phyloP scores from a whole-genome alignment of 192 early-diverging fungal species.

The Glomus cerebriforme region DNA sequence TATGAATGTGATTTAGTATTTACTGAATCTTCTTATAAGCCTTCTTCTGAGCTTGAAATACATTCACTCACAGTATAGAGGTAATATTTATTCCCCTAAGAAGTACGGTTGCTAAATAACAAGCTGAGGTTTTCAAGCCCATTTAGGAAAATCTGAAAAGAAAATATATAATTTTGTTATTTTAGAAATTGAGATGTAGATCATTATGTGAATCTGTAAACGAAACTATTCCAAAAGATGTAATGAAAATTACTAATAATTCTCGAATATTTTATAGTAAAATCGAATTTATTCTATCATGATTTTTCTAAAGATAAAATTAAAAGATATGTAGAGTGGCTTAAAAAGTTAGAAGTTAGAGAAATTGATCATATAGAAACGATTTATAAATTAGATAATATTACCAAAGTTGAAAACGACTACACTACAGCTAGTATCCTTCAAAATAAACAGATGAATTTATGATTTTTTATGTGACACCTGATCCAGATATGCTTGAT shows the following conservation, averaged over 20 bases:
- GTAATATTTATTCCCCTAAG: too few species aligned
- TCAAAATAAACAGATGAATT: constrained; percentile 43
- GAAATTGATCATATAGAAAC: constrained; percentile 70
- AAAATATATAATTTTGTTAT: too few species aligned
- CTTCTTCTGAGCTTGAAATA: too few species aligned
- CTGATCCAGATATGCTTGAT: constrained; percentile 38
- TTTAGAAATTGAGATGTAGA: constrained; percentile 56
- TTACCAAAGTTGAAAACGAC: constrained; percentile 46
- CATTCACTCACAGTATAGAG: too few species aligned
- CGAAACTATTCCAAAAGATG: constrained; percentile 57
- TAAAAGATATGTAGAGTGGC: constrained; percentile 52
- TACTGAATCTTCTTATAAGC: too few species aligned
- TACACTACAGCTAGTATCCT: constrained; percentile 63
- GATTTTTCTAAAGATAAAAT: constrained; percentile 53
- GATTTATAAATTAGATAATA: constrained; percentile 43
- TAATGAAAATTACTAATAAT: constrained; percentile 41
- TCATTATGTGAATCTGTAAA: constrained; percentile 68
- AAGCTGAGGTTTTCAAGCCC: too few species aligned
- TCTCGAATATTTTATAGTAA: constrained; percentile 58
- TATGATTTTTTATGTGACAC: constrained; percentile 43
- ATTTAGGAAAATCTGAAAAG: too few species aligned
- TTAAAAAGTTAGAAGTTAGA: constrained; percentile 65
- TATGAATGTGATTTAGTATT: too few species aligned
- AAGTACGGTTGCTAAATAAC: too few species aligned
- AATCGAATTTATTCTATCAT: constrained; percentile 74